Evolutionary conservation across 805 yeast species (phyloP).

Genomic region (Candida coquimbonensis): DNA sequence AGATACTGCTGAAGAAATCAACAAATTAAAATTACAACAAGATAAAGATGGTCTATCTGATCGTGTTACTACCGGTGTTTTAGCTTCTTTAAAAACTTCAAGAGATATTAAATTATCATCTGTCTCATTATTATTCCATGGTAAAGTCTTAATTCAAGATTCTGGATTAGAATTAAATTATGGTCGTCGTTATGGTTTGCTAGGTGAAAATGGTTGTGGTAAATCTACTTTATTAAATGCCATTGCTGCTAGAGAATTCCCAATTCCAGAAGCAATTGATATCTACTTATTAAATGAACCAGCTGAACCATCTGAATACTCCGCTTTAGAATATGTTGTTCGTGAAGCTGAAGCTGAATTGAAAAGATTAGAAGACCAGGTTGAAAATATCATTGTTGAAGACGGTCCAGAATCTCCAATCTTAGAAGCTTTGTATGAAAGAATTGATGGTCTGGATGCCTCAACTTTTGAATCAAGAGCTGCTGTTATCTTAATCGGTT

Average conservation of each 20-base stretch:
- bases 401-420: constrained; percentile 91
- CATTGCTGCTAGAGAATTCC: constrained; percentile 92
- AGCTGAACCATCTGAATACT: constrained; percentile 85
- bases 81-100: constrained; percentile 81
- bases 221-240: constrained; percentile 92
- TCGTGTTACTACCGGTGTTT: constrained; percentile 96
- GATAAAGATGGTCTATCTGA: constrained; percentile 93
- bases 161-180: constrained; percentile 87
- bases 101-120: constrained; percentile 91
- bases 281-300: constrained; percentile 94
- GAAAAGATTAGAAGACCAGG: constrained; percentile 83
- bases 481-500: constrained; percentile 90
- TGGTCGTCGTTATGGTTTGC: constrained; percentile 95
- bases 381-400: constrained; percentile 79
- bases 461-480: constrained; percentile 95
- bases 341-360: constrained; percentile 93
- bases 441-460: constrained; percentile 94
- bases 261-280: constrained; percentile 88
- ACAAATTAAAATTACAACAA: constrained; percentile 83
- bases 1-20: constrained; percentile 65
- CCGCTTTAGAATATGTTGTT: constrained; percentile 94
- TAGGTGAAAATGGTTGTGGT: constrained; percentile 99
- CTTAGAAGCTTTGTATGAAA: constrained; percentile 87
- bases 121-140: constrained; percentile 90
- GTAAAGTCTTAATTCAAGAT: constrained; percentile 93